Evolutionary conservation across 176 grass and related monocot species (phyloP).

Genomic region (Raddia guianensis): DNA sequence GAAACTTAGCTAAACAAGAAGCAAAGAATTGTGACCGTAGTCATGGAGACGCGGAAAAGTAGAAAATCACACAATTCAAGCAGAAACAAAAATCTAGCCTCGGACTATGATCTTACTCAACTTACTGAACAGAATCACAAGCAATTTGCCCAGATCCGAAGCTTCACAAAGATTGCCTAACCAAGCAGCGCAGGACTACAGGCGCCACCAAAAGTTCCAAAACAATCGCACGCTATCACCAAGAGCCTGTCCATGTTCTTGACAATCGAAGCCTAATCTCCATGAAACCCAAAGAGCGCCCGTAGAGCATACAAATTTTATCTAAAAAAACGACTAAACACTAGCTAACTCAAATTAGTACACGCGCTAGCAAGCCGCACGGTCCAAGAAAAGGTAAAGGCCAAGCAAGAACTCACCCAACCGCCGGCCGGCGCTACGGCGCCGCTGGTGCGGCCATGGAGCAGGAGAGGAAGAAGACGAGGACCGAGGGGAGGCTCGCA

Average conservation of each 20-base stretch:
- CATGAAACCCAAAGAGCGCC: neutral
- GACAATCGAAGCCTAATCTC: neutral
- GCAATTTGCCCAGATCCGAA: constrained; percentile 40
- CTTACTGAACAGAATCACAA: neutral
- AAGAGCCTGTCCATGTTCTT: constrained; percentile 9
- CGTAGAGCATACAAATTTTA: neutral
- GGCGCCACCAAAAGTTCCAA: neutral
- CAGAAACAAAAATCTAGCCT: neutral
- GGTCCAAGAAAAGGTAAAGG: neutral
- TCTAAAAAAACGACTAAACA: neutral
- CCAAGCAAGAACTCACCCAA: constrained; percentile 31
- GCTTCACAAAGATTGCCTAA: neutral
- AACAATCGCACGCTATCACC: neutral
- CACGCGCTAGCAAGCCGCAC: neutral
- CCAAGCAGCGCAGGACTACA: neutral
- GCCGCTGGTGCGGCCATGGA: constrained; percentile 25
- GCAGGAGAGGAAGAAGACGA: neutral
- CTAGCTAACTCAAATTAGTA: neutral
- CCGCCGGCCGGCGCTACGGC: constrained; percentile 26
- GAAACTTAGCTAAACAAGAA: neutral
- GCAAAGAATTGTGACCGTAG: neutral
- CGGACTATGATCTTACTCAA: neutral
- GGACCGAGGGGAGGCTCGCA: neutral
- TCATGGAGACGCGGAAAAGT: neutral
- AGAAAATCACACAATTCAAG: constrained; percentile 12